phyloP scores from a whole-genome alignment of 306 rosid species.

The Castanospermum australe region DNA sequence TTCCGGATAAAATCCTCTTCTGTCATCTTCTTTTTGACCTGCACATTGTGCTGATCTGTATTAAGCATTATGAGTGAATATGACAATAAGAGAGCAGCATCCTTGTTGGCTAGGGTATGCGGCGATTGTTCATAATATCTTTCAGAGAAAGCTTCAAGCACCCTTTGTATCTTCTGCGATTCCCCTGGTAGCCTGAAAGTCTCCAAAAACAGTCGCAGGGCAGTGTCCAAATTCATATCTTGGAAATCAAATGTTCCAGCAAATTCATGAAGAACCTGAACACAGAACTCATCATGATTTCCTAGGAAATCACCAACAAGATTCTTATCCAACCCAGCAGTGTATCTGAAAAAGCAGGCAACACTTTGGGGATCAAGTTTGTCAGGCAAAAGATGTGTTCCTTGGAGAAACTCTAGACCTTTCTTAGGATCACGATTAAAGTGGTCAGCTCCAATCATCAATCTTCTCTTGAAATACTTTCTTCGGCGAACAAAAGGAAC shows the following conservation, averaged over 20 bases:
- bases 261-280: slow-evolving; percentile 99
- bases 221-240: slow-evolving; percentile 97
- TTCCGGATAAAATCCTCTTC: slow-evolving; percentile 94
- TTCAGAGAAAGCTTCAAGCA: slow-evolving; percentile 98
- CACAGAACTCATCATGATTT: slow-evolving; percentile 93
- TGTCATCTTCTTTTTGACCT: slow-evolving; percentile 98
- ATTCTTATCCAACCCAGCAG: slow-evolving; percentile 98
- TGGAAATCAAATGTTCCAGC: slow-evolving; percentile 97
- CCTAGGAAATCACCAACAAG: slow-evolving; percentile 97
- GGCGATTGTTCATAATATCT: slow-evolving; percentile 97
- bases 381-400: slow-evolving; percentile 95
- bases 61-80: slow-evolving; percentile 93
- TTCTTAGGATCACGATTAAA: slow-evolving; percentile 98
- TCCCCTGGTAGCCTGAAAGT: slow-evolving; percentile 97
- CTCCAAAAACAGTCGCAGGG: slow-evolving; percentile 90
- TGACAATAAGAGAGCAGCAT: slow-evolving; percentile 91
- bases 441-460: slow-evolving; percentile 99
- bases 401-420: slow-evolving; percentile 98
- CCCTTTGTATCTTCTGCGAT: slow-evolving; percentile 98
- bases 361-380: slow-evolving; percentile 99
- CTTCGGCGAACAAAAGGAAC: slow-evolving; percentile 85
- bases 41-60: slow-evolving; percentile 96
- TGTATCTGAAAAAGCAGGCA: slow-evolving; percentile 97
- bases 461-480: slow-evolving; percentile 90
- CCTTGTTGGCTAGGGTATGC: slow-evolving; percentile 86